These are phyloP conservation scores for Acanthamoeba healyi DNA, from an alignment of 208 protist genomes.

Conservation along the genomic window DNA sequence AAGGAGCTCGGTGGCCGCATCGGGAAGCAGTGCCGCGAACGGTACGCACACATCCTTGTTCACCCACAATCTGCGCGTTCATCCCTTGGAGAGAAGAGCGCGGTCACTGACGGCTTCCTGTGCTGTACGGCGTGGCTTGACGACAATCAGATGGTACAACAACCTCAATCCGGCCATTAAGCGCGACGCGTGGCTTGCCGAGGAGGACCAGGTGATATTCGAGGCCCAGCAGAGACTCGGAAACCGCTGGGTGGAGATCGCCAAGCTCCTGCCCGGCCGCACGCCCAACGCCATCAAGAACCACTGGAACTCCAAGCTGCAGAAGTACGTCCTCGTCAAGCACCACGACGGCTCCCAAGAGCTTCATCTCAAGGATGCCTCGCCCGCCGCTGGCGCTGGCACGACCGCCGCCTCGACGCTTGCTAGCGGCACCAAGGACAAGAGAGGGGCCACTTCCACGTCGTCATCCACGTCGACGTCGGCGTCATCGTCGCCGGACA, in stretches of 20 bases:
- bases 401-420: background rate
- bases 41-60: background rate
- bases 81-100: background rate
- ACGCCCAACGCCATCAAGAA: slow-evolving; percentile 92
- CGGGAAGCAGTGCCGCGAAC: slow-evolving; percentile 84
- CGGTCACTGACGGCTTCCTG: background rate
- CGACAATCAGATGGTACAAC: slow-evolving; percentile 89
- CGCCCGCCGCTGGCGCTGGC: background rate
- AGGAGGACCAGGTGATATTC: slow-evolving; percentile 51
- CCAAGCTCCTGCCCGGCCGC: slow-evolving; percentile 87
- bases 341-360: background rate
- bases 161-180: slow-evolving; percentile 89
- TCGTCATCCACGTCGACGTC: background rate
- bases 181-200: slow-evolving; percentile 86
- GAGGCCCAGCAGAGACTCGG: slow-evolving; percentile 63
- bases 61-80: background rate
- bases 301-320: slow-evolving; percentile 93
- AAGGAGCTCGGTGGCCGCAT: slow-evolving; percentile 79
- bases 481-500: no score
- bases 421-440: no score
- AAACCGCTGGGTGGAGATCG: slow-evolving; percentile 91
- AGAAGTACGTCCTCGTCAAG: slow-evolving; percentile 9
- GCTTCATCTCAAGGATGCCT: background rate
- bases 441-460: background rate
- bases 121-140: slow-evolving; percentile 32